Percentiles rank a stretch among this genome's conserved stretches.
phyloP scores from a whole-genome alignment of 192 early-diverging fungal genomes.

The Pecoramyces ruminantium region DNA sequence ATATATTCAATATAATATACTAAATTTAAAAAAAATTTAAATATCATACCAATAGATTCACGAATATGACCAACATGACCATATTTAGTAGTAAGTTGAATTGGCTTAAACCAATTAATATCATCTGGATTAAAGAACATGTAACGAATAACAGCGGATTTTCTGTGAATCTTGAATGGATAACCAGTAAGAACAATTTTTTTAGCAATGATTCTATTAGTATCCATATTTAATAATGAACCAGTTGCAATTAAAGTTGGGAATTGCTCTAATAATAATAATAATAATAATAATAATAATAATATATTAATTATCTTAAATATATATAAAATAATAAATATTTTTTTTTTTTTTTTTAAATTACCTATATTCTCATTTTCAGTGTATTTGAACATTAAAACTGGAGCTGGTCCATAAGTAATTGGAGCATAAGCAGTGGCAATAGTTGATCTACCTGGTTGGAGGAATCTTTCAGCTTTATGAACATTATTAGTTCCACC shows the following conservation, averaged over 20 bases:
- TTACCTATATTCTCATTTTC: neutral
- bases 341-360: neutral
- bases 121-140: conserved; percentile 96
- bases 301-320: too few species aligned
- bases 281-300: too few species aligned
- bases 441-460: conserved; percentile 47
- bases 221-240: conserved; percentile 50
- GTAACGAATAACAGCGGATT: conserved; percentile 77
- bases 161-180: conserved; percentile 87
- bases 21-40: too few species aligned
- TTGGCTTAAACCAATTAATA: conserved; percentile 87
- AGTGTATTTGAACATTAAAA: conserved; percentile 55
- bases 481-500: conserved; percentile 79
- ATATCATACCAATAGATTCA: conserved; percentile 42
- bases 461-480: conserved; percentile 87
- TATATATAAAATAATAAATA: too few species aligned
- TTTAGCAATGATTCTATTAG: conserved; percentile 81
- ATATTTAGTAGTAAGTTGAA: conserved; percentile 79
- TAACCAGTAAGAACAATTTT: conserved; percentile 86
- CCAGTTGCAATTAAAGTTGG: conserved; percentile 68
- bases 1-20: neutral
- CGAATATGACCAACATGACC: conserved; percentile 83
- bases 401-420: conserved; percentile 70
- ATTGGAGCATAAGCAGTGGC: conserved; percentile 87
- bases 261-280: neutral